Conservation (phyloP, 768 basidiomycete species). For the Xanthoconium stramineum region DNA sequence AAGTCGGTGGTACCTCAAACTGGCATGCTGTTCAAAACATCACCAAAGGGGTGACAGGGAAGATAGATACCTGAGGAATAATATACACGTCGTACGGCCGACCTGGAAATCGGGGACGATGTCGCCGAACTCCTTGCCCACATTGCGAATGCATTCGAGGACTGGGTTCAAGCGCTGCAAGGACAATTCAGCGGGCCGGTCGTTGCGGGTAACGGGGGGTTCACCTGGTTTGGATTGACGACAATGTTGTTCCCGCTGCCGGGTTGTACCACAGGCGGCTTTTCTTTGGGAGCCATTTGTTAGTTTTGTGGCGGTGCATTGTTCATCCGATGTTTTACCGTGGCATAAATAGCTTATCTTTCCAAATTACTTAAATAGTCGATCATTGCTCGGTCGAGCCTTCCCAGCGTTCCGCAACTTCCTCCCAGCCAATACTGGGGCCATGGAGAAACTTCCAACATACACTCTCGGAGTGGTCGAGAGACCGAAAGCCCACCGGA, state of each 20-base stretch:
- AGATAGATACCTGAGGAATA: conserved; percentile 75
- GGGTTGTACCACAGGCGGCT: conserved; percentile 63
- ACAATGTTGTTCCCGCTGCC: conserved; percentile 62
- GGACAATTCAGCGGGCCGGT: not conserved
- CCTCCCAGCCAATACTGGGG: not conserved
- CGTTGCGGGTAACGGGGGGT: not conserved
- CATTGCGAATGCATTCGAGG: conserved; percentile 82
- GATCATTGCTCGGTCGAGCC: not conserved
- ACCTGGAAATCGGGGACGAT: conserved; percentile 95
- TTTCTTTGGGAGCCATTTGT: conserved; percentile 12
- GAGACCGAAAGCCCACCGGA: conserved; percentile 9
- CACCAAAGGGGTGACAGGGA: not conserved
- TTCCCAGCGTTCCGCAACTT: not conserved
- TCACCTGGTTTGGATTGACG: conserved; percentile 59
- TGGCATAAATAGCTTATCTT: too few relatives aligned
- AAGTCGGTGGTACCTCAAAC: conserved; percentile 90
- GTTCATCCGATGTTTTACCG: too few relatives aligned
- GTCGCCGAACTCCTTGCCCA: conserved; percentile 92
- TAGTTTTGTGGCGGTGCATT: conserved; percentile 1
- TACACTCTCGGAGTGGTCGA: conserved; percentile 11
- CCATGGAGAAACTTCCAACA: conserved; percentile 30
- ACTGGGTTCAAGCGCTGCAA: conserved; percentile 81
- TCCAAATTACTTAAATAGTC: too few relatives aligned
- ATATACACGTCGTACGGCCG: conserved; percentile 85
- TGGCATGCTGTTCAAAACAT: conserved; percentile 28